Evolutionary conservation across 2,329 filamentous ascomycete genomes (phyloP).

Genomic region (Cladorrhinum sp.): DNA sequence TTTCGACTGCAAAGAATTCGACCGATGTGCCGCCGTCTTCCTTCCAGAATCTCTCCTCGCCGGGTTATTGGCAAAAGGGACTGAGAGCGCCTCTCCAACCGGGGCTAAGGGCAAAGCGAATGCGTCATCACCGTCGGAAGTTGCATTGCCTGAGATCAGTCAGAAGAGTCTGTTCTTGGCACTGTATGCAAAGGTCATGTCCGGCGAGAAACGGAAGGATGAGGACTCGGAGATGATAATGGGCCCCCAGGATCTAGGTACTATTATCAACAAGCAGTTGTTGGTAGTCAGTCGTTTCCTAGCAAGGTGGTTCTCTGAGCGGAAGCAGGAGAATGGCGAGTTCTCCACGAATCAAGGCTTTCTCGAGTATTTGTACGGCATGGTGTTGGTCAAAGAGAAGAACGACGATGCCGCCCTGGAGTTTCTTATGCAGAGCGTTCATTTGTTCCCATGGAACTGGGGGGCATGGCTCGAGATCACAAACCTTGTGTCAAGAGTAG

Average conservation of each 20-base stretch:
- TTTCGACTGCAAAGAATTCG: slow-evolving; percentile 93
- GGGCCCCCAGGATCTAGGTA: slow-evolving; percentile 84
- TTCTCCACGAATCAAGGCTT: slow-evolving; percentile 75
- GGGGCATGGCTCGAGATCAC: slow-evolving; percentile 93
- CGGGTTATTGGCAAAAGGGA: slow-evolving; percentile 54
- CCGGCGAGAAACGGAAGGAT: slow-evolving; percentile 92
- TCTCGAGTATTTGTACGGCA: slow-evolving; percentile 89
- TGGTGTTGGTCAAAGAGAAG: slow-evolving; percentile 85
- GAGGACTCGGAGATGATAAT: slow-evolving; percentile 98
- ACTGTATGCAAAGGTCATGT: slow-evolving; percentile 87
- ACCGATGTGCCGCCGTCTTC: slow-evolving; percentile 87
- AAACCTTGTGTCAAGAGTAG: slow-evolving; percentile 70
- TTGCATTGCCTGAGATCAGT: slow-evolving; percentile 60
- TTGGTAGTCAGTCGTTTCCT: slow-evolving; percentile 70
- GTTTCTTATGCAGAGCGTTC: slow-evolving; percentile 84
- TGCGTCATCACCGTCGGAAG: slow-evolving; percentile 22
- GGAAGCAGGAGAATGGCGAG: slow-evolving; percentile 56
- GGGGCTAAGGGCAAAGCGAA: slow-evolving; percentile 59
- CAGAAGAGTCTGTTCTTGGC: slow-evolving; percentile 91
- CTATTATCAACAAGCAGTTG: slow-evolving; percentile 81
- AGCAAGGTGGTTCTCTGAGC: slow-evolving; percentile 74
- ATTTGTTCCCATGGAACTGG: slow-evolving; percentile 94
- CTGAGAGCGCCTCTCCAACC: slow-evolving; percentile 32
- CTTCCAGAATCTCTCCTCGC: slow-evolving; percentile 76
- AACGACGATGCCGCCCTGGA: slow-evolving; percentile 81